phyloP scores from a whole-genome alignment of 352 stramenopile species.

The Pythium phragmitis region DNA sequence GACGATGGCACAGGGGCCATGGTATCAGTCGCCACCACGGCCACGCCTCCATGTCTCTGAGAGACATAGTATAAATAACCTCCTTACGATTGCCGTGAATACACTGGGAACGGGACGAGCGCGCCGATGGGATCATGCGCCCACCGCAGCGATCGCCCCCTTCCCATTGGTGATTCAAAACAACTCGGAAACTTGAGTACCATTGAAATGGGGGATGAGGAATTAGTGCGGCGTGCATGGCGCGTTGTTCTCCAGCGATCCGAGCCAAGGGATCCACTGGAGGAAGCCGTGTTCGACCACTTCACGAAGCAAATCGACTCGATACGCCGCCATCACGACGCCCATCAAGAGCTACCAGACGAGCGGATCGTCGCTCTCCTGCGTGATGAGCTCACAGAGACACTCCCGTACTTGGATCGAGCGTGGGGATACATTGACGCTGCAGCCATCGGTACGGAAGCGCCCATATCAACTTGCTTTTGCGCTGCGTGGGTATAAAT shows the following conservation, averaged over 20 bases:
- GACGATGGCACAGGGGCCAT: slow-evolving; percentile 37
- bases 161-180: not conserved
- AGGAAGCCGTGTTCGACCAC: slow-evolving; percentile 17
- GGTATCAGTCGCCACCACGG: slow-evolving; percentile 18
- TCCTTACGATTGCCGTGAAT: not conserved
- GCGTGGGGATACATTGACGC: slow-evolving; percentile 57
- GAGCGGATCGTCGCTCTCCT: slow-evolving; percentile 19
- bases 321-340: not conserved
- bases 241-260: slow-evolving; percentile 11
- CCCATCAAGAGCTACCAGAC: slow-evolving; percentile 1
- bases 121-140: not conserved
- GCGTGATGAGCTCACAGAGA: slow-evolving; percentile 36
- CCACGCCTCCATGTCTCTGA: not conserved
- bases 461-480: not conserved
- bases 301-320: not conserved
- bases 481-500: not conserved
- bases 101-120: slow-evolving; percentile 2
- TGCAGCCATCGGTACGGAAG: slow-evolving; percentile 45
- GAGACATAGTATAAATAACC: slow-evolving; percentile 13
- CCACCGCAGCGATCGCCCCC: slow-evolving; percentile 2
- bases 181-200: not conserved
- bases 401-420: slow-evolving; percentile 40
- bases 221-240: slow-evolving; percentile 23
- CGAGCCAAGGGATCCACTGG: not conserved
- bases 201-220: not conserved